Evolutionary conservation across 768 basidiomycete genomes (phyloP), one percentile per base, ranked within the genome.

Genomic region (Harrya chromipes): DNA sequence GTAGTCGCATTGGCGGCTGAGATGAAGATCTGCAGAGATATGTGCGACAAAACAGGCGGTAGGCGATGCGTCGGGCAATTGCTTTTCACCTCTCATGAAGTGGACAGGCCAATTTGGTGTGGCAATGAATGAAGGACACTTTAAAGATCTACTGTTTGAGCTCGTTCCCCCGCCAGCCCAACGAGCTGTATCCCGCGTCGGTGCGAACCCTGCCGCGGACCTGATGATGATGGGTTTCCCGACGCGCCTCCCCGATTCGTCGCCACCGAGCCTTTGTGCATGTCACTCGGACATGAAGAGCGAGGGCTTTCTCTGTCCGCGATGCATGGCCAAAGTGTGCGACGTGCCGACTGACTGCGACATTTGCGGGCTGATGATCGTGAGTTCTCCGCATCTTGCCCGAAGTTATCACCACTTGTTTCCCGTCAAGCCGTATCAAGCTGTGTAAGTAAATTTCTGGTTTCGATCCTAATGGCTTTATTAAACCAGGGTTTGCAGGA

Each of bases 201-300:
- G 74, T 11, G 68, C 74, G 11, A 87, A 84, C 54, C 80, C 81
- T 19, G 80, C 85, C 1, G 85, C 90, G 0, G 95, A 98, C 70
- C 74, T 99, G 45, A 97, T 99, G 89, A 89, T 97, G 80, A 98
- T 99, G 92, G 97, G 97, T 9, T 99, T 99, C 70, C 97, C 97
- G 2, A 92, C 89, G 14, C 84, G 94, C 16, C 75, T 97, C 6
- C 90, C 94, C 0, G 87, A 90, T 57, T 82, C 83, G 10, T 88
- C 86, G 4, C 84, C 85, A 29, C 85, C 85, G 8, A 86, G 87
- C 46, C 74, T 98, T 17, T 99, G 97, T 62, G 90, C 84, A 7
- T 99, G 97, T 63, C 97, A 99, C 67, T 90, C 90, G 13, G 83
- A 91, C 57, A 75, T 99, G 69, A 92, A 90, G 69, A 86, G 85